Percentiles rank a stretch among this genome's conserved stretches.
Conservation (phyloP, 495 filamentous ascomycete species). For the Cairneyella variabilis region DNA sequence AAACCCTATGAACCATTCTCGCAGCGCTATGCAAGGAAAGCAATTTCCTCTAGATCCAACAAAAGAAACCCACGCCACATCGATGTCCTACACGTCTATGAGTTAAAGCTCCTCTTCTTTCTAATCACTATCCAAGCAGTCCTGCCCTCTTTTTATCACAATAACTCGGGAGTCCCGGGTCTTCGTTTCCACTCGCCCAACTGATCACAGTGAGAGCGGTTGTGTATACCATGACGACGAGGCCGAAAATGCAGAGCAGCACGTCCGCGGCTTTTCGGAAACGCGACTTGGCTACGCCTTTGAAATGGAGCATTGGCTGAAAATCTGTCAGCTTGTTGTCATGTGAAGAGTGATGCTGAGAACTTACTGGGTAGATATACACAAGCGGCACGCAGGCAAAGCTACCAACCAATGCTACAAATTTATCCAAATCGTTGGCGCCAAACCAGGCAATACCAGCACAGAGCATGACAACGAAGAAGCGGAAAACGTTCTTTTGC, state of each 20-base stretch:
- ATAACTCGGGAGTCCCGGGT: slow-evolving; percentile 40
- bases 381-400: slow-evolving; percentile 97
- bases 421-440: slow-evolving; percentile 92
- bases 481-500: slow-evolving; percentile 96
- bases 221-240: slow-evolving; percentile 85
- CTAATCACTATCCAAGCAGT: too few relatives aligned
- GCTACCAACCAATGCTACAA: slow-evolving; percentile 90
- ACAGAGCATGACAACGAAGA: slow-evolving; percentile 82
- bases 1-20: too few relatives aligned
- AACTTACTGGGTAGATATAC: slow-evolving; percentile 87
- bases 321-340: slow-evolving; percentile 3
- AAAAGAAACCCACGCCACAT: too few relatives aligned
- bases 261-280: slow-evolving; percentile 68
- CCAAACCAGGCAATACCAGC: slow-evolving; percentile 87
- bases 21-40: too few relatives aligned
- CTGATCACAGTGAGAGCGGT: slow-evolving; percentile 77
- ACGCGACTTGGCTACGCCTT: slow-evolving; percentile 63
- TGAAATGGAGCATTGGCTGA: slow-evolving; percentile 84
- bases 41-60: too few relatives aligned
- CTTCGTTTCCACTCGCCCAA: slow-evolving; percentile 56
- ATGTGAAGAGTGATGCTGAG: background rate
- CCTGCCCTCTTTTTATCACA: slow-evolving; percentile 35
- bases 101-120: too few relatives aligned
- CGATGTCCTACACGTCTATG: too few relatives aligned
- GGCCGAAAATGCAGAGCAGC: slow-evolving; percentile 71